Evolutionary conservation across 225 moss, liverwort and hornwort genomes (phyloP).

Genomic region (Antitrichia curtipendula): DNA sequence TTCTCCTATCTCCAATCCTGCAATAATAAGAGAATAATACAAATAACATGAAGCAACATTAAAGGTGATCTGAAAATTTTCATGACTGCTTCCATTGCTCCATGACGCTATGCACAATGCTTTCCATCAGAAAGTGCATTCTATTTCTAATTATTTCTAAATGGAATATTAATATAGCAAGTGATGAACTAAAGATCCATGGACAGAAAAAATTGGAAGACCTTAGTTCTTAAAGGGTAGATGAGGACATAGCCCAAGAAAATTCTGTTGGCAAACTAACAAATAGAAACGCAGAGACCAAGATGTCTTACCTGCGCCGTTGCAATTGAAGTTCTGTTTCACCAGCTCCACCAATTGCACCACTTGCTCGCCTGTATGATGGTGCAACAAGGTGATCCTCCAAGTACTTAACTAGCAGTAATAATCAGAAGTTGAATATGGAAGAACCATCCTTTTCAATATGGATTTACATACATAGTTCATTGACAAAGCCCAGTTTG

Average conservation of each 20-base stretch:
- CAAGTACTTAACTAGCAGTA: neutral
- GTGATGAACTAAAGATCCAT: neutral
- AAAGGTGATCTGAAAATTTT: neutral
- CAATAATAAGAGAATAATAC: neutral
- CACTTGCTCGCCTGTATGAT: constrained; percentile 65
- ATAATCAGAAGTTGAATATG: neutral
- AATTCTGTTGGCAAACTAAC: neutral
- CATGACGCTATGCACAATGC: neutral
- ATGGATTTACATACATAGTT: neutral
- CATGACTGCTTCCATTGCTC: neutral
- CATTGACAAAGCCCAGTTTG: neutral
- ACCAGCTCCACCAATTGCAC: constrained; percentile 90
- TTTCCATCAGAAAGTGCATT: neutral
- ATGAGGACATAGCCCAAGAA: neutral
- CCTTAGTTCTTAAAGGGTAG: neutral
- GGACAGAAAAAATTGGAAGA: neutral
- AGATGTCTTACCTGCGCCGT: constrained; percentile 47
- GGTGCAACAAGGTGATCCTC: neutral
- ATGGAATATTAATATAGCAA: neutral
- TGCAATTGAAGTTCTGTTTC: constrained; percentile 93
- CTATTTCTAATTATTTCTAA: neutral
- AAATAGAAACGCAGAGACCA: neutral
- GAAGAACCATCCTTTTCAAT: neutral
- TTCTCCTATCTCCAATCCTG: constrained; percentile 61
- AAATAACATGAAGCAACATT: neutral